Base-by-base conservation (phyloP, 371 early-diverging fungal genomes). In the Apophysomyces ossiformis region DNA sequence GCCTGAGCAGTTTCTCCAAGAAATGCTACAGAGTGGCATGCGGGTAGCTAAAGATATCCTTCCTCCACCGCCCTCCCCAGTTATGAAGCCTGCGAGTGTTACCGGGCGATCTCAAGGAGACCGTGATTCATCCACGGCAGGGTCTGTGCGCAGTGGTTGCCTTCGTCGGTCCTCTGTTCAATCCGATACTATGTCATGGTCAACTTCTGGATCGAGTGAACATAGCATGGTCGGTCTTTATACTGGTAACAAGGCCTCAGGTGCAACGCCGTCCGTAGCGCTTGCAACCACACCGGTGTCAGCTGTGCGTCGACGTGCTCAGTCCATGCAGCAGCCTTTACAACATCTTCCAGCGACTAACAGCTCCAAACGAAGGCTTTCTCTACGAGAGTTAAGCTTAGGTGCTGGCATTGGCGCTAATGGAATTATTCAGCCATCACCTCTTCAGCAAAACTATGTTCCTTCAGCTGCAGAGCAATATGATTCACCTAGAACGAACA, bases 1-100 rank as follows among this genome's bases (percentile, higher is more conserved):
- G 7, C 75, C 75, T 44, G 75, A 74, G 41, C 71, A 71, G 18
- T 74, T 74, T 18, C 58, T 74, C 35, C 64, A 58, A n/a, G 71
- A 74, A 16, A 21, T 69, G 13, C 15, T 69, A 50, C 56, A 66
- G 21, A 45, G 12, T 12, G 36, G 43, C 11, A 39, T 65, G 32
- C 63, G 66, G 21, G 21, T 50, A 9, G 54, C 54, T 26, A n/a
- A 50, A 21, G 54, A 50, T 7, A 41, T 50, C 4, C 58, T 60
- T 9, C 60, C 66, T 13, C 67, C 64, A 21, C 64, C 69, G 1
- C 59, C 64, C 18, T 69, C 73, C 1, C 69, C 69, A 0, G 39
- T 71, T 5, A 69, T 71, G 66, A 71, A 71, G 35, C 72, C 71
- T 0, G 41, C 65, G 5, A 72, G 72, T 7, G 69, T 69, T 38